These are phyloP conservation scores for Nemania serpens DNA, from an alignment of 2,329 filamentous ascomycete genomes.

Conservation along the genomic window DNA sequence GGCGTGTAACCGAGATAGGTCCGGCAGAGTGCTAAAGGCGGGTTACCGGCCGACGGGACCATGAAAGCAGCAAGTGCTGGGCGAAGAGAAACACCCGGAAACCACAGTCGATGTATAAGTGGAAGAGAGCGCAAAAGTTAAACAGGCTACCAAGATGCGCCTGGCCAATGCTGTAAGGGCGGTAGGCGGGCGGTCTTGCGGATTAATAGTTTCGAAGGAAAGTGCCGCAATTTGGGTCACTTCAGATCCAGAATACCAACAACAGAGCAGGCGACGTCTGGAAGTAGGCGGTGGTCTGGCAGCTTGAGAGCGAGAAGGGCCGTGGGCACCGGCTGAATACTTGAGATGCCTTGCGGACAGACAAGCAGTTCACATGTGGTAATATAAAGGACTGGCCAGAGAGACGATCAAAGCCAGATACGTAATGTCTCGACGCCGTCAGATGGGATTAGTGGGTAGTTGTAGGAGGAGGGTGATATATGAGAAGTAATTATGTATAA, in stretches of 20 bases:
- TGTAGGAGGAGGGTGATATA: not conserved
- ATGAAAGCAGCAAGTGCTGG: not conserved
- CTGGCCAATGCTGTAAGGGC: not conserved
- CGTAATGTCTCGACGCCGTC: conserved; percentile 13
- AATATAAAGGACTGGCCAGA: conserved; percentile 5
- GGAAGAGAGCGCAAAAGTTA: not conserved
- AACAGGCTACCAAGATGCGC: conserved; percentile 8
- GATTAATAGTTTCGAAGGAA: not conserved
- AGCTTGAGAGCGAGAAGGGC: not conserved
- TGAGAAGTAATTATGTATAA: conserved; percentile 10
- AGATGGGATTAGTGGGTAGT: conserved; percentile 5
- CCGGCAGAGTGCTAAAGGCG: conserved; percentile 3
- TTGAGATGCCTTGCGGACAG: conserved; percentile 22
- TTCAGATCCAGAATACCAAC: conserved; percentile 2
- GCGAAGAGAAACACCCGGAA: not conserved
- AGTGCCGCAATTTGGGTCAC: not conserved
- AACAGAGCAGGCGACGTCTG: conserved; percentile 8
- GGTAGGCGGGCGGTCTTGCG: conserved; percentile 4
- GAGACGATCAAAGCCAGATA: not conserved
- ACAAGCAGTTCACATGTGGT: not conserved
- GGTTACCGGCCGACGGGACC: not conserved
- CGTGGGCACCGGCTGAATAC: conserved; percentile 5
- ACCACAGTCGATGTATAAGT: conserved; percentile 2
- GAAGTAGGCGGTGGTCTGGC: conserved; percentile 5
- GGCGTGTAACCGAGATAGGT: not conserved